Conservation (phyloP, 169 alveolate species). For the Cryptosporidium sp. region DNA sequence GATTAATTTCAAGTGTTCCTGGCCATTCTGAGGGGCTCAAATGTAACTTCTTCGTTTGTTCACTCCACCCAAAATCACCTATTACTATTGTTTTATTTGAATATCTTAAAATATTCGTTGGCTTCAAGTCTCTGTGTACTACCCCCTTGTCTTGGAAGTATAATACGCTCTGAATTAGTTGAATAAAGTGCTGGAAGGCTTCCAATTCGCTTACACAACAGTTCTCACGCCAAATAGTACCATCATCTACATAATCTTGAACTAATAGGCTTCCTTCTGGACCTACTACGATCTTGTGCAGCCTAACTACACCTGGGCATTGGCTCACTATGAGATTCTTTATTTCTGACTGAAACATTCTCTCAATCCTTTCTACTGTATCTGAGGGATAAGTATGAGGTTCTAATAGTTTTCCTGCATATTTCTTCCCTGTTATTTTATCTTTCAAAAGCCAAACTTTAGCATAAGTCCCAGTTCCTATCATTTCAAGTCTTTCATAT, state of each 20-base stretch:
- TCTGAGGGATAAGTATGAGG: conserved; percentile 84
- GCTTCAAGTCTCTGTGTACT: conserved; percentile 85
- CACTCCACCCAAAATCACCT: conserved; percentile 89
- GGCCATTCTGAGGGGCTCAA: conserved; percentile 86
- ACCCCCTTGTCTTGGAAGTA: conserved; percentile 83
- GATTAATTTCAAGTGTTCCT: conserved; percentile 87
- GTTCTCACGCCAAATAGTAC: conserved; percentile 85
- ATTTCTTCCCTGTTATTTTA: conserved; percentile 81
- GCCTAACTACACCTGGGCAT: conserved; percentile 86
- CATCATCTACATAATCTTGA: conserved; percentile 86
- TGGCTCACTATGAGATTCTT: conserved; percentile 83
- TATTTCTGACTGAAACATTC: conserved; percentile 85
- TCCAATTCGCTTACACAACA: conserved; percentile 81
- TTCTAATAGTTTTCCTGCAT: conserved; percentile 85
- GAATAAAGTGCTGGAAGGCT: conserved; percentile 84
- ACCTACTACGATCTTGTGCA: conserved; percentile 85
- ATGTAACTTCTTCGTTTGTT: conserved; percentile 80
- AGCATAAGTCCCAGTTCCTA: conserved; percentile 87
- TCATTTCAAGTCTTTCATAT: conserved; percentile 64
- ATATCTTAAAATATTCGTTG: conserved; percentile 83
- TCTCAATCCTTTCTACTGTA: conserved; percentile 82
- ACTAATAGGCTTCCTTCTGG: conserved; percentile 84
- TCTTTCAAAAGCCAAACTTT: conserved; percentile 84
- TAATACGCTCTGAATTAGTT: conserved; percentile 84
- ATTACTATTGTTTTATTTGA: conserved; percentile 80